Evolutionary conservation across 2,329 filamentous ascomycete species (phyloP).

Genomic region (Fusarium stilboides): DNA sequence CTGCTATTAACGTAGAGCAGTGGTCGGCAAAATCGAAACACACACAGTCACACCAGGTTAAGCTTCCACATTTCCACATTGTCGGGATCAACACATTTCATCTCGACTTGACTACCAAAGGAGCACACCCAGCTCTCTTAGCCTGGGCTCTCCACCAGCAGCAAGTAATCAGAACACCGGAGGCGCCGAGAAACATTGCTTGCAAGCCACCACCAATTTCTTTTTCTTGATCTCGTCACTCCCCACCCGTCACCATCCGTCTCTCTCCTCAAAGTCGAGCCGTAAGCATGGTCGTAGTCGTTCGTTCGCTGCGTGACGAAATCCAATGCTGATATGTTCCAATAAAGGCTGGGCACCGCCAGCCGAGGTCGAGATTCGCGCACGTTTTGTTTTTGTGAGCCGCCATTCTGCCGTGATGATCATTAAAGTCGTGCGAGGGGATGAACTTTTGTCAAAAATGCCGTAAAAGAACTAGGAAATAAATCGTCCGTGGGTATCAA

Average conservation of each 20-base stretch:
- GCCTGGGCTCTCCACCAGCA: constrained; percentile 41
- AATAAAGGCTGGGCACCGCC: constrained; percentile 46
- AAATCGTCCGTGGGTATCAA: constrained; percentile 61
- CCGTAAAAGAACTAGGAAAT: constrained; percentile 50
- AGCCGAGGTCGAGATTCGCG: constrained; percentile 50
- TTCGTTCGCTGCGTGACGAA: constrained; percentile 48
- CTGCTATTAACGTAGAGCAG: constrained; percentile 24
- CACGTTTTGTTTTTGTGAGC: constrained; percentile 47
- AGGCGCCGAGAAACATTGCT: constrained; percentile 37
- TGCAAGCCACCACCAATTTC: constrained; percentile 43
- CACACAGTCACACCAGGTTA: constrained; percentile 50
- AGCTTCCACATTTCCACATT: constrained; percentile 49
- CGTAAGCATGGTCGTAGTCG: constrained; percentile 46
- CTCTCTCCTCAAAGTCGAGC: constrained; percentile 48
- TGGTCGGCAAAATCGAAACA: constrained; percentile 44
- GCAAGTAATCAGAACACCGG: constrained; percentile 19
- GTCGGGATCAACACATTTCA: constrained; percentile 56
- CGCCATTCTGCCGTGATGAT: constrained; percentile 51
- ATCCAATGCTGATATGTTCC: constrained; percentile 53
- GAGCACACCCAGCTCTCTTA: constrained; percentile 50
- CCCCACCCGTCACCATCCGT: constrained; percentile 50
- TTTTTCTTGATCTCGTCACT: constrained; percentile 46
- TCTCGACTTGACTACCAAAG: constrained; percentile 58
- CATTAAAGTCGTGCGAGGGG: constrained; percentile 52
- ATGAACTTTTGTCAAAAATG: constrained; percentile 53